phyloP scores from a whole-genome alignment of 2,329 filamentous ascomycete genomes.

The Botrytis elliptica region DNA sequence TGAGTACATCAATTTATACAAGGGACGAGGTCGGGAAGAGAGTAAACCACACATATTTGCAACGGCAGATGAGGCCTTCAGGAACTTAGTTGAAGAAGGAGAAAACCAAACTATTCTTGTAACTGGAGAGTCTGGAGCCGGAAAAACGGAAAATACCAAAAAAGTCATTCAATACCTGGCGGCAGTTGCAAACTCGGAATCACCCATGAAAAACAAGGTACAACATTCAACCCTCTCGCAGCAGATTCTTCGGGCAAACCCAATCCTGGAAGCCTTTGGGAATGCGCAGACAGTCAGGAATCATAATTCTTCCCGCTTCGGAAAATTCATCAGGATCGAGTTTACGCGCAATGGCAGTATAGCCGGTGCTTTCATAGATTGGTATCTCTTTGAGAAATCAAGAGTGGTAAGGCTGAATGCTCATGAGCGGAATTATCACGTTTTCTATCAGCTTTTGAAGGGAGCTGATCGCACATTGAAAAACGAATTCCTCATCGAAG shows the following conservation, averaged over 20 bases:
- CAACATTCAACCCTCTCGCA: constrained; percentile 86
- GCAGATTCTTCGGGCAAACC: constrained; percentile 93
- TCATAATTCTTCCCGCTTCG: constrained; percentile 97
- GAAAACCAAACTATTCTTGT: constrained; percentile 97
- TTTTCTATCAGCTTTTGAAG: constrained; percentile 93
- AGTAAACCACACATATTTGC: constrained; percentile 97
- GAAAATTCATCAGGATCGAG: constrained; percentile 97
- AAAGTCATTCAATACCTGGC: constrained; percentile 99
- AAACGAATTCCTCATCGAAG: constrained; percentile 72
- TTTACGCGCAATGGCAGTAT: constrained; percentile 88
- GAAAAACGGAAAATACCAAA: constrained; percentile 98
- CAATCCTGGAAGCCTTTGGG: constrained; percentile 95
- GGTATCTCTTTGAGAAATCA: constrained; percentile 98
- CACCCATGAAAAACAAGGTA: constrained; percentile 59
- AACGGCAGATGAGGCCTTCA: constrained; percentile 94
- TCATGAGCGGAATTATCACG: constrained; percentile 92
- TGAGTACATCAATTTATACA: constrained; percentile 98
- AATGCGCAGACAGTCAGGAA: constrained; percentile 98
- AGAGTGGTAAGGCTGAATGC: constrained; percentile 84
- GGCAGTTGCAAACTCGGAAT: constrained; percentile 84
- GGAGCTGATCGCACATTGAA: constrained; percentile 75
- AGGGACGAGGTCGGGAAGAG: constrained; percentile 84
- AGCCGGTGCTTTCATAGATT: constrained; percentile 94
- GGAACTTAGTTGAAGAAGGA: constrained; percentile 91
- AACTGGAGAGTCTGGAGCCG: constrained; percentile 95